phyloP scores from a whole-genome alignment of 345 rosid genomes.

The Cochlearia excelsa region DNA sequence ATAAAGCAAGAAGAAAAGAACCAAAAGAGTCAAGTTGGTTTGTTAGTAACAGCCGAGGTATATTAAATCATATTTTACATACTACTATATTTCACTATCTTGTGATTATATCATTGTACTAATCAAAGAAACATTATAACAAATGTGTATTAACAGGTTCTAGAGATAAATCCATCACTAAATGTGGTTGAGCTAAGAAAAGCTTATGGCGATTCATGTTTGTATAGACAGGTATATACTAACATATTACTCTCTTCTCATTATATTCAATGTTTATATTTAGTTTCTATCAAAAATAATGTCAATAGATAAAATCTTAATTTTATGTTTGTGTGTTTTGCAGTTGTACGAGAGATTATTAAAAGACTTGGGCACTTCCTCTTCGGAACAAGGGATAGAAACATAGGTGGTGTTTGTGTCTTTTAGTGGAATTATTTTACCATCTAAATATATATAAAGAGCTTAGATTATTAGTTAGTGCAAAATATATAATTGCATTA shows the following conservation, averaged over 20 bases:
- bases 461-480: too few species aligned
- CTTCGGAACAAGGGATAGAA: conserved; percentile 34
- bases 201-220: conserved; percentile 68
- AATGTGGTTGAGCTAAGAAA: conserved; percentile 83
- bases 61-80: neutral
- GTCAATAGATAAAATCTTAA: neutral
- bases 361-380: conserved; percentile 56
- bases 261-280: neutral
- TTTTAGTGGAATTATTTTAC: neutral
- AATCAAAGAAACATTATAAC: conserved; percentile 1
- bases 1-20: conserved; percentile 60
- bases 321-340: conserved; percentile 23
- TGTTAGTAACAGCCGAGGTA: conserved; percentile 87
- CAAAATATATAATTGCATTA: too few species aligned
- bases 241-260: neutral
- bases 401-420: conserved; percentile 22
- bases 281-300: neutral
- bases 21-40: conserved; percentile 45
- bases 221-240: conserved; percentile 76
- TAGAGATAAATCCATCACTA: conserved; percentile 76
- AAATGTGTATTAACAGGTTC: conserved; percentile 44
- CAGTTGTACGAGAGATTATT: conserved; percentile 79
- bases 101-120: conserved; percentile 7
- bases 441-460: too few species aligned
- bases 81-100: neutral